Conservation (phyloP, 164 flowering plant species). For the Magnolia sinica region DNA sequence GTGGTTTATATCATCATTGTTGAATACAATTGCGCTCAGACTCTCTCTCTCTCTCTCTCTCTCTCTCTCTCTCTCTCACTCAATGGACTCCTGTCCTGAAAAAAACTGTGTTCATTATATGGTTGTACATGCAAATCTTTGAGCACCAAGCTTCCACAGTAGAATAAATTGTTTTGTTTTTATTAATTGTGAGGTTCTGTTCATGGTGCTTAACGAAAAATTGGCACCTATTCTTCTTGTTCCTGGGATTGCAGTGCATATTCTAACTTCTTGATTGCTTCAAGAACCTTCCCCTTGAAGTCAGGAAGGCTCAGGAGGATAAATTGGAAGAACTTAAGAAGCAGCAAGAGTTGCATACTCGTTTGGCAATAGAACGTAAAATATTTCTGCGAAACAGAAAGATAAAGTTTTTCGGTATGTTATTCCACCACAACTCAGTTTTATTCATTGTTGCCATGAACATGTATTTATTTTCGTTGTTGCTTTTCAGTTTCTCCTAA, state of each 20-base stretch:
- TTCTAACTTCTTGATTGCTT: conserved; percentile 15
- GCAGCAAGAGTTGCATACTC: conserved; percentile 70
- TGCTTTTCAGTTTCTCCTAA: background rate
- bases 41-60: too few relatives aligned
- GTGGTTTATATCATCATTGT: too few relatives aligned
- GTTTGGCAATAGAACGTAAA: conserved; percentile 71
- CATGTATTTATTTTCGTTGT: background rate
- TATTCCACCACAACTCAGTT: background rate
- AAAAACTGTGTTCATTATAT: too few relatives aligned
- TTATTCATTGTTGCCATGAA: background rate
- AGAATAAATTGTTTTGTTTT: too few relatives aligned
- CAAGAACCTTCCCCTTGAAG: conserved; percentile 72
- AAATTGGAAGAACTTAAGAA: conserved; percentile 79
- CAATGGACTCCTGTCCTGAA: too few relatives aligned
- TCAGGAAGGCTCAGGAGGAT: conserved; percentile 65
- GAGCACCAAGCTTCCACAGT: too few relatives aligned
- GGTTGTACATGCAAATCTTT: too few relatives aligned
- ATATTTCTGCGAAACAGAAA: conserved; percentile 66
- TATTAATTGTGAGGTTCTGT: too few relatives aligned
- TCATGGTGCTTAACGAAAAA: too few relatives aligned
- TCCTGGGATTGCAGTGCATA: background rate
- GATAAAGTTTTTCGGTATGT: conserved; percentile 86
- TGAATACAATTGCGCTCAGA: too few relatives aligned
- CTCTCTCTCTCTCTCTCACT: too few relatives aligned
- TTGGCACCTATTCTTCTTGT: too few relatives aligned